Percentiles rank a stretch among this genome's conserved stretches.
phyloP scores from a whole-genome alignment of 2,329 filamentous ascomycete genomes.

The Aurifilum marmelostoma region DNA sequence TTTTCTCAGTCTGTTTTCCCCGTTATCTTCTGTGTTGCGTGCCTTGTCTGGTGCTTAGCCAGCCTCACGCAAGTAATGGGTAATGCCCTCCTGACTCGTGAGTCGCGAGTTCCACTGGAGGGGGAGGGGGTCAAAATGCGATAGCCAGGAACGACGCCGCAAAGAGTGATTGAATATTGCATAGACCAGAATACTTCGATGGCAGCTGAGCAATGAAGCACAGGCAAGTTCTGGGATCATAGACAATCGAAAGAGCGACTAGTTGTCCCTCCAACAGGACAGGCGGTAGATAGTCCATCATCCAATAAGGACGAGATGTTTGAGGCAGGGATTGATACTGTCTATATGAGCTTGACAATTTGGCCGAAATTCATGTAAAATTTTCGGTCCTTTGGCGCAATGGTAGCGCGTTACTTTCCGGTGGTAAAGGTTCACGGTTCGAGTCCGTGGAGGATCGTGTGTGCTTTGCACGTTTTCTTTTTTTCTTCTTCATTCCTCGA shows the following conservation, averaged over 20 bases:
- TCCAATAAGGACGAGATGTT: not conserved
- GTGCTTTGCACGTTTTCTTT: conserved; percentile 16
- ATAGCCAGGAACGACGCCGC: too few species aligned
- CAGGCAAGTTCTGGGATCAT: not conserved
- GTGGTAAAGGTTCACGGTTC: conserved; percentile 11
- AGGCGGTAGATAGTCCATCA: not conserved
- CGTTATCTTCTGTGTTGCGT: not conserved
- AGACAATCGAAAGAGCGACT: not conserved
- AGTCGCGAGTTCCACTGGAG: not conserved
- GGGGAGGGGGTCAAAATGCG: too few species aligned
- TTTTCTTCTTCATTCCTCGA: not conserved
- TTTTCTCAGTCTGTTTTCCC: not conserved
- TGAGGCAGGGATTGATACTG: not conserved
- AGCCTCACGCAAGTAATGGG: not conserved
- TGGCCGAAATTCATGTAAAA: not conserved
- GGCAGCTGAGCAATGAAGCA: not conserved
- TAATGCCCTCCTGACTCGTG: not conserved
- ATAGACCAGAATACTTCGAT: not conserved
- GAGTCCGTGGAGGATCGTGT: conserved; percentile 18
- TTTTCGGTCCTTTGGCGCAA: conserved; percentile 32
- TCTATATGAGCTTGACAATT: not conserved
- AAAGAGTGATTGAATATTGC: too few species aligned
- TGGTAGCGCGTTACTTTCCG: conserved; percentile 32
- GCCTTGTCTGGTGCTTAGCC: too few species aligned
- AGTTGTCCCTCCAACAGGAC: not conserved